These are phyloP conservation scores for Hsuehochloa calcarea DNA, from an alignment of 176 grass and related monocot species.

Conservation along the genomic window DNA sequence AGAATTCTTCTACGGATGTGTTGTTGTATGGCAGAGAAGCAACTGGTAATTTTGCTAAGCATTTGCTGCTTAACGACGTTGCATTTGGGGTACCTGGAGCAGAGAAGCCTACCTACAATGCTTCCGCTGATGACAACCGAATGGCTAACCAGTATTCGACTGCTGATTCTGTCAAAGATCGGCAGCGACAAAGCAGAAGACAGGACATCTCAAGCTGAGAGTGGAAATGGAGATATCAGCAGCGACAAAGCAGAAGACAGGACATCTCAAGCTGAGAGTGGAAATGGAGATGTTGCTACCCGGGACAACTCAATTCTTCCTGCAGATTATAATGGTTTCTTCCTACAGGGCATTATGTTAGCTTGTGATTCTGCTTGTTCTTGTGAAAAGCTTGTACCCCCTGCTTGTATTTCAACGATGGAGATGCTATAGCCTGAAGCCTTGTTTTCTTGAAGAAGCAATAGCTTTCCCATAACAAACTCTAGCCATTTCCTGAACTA, in stretches of 20 bases:
- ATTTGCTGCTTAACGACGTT: background rate
- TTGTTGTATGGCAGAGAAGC: background rate
- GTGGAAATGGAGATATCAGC: background rate
- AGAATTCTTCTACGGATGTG: background rate
- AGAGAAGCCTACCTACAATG: background rate
- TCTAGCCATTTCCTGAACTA: background rate
- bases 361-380: background rate
- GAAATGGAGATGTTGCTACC: background rate
- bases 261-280: background rate
- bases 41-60: background rate
- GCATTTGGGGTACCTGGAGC: background rate
- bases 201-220: background rate
- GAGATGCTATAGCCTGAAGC: background rate
- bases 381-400: background rate
- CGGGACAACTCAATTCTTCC: background rate
- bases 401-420: background rate
- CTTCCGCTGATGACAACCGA: background rate
- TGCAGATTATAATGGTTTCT: background rate
- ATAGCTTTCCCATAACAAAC: background rate
- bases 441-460: background rate
- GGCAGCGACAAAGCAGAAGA: background rate
- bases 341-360: conserved; percentile 1
- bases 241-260: background rate
- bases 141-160: background rate
- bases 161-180: background rate